Conservation (phyloP, 352 stramenopile genomes). For the Phytophthora sansomeana region DNA sequence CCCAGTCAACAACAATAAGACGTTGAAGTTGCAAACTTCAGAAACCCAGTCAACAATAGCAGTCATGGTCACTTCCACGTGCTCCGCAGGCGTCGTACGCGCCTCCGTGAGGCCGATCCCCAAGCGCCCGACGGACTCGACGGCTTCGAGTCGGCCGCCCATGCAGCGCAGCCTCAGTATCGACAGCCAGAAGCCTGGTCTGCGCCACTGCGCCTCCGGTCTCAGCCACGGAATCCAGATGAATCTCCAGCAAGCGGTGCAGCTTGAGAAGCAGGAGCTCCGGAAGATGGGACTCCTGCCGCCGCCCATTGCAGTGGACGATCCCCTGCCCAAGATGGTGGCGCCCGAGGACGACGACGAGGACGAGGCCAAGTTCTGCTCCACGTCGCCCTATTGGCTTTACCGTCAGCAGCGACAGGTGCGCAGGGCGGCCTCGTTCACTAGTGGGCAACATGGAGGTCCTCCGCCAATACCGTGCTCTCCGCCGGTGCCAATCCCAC, state of each 20-base stretch:
- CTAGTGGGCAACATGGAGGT: slow-evolving; percentile 8
- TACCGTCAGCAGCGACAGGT: slow-evolving; percentile 28
- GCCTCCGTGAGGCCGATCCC: slow-evolving; percentile 6
- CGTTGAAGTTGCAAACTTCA: slow-evolving; percentile 23
- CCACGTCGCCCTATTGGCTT: slow-evolving; percentile 26
- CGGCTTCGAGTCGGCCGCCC: slow-evolving; percentile 6
- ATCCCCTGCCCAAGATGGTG: slow-evolving; percentile 9
- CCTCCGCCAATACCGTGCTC: slow-evolving; percentile 45
- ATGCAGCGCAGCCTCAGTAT: slow-evolving; percentile 28
- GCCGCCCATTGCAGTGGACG: not conserved
- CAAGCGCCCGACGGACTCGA: not conserved
- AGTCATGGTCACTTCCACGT: slow-evolving; percentile 25
- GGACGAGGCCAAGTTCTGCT: not conserved
- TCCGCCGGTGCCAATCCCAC: slow-evolving; percentile 61
- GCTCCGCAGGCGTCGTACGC: not conserved
- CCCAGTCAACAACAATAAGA: slow-evolving; percentile 1
- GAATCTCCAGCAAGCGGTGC: slow-evolving; percentile 39
- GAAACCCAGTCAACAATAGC: slow-evolving; percentile 1
- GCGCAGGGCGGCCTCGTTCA: slow-evolving; percentile 47
- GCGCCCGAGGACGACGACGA: slow-evolving; percentile 17
- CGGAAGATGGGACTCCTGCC: slow-evolving; percentile 25
- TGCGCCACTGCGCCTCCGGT: slow-evolving; percentile 8
- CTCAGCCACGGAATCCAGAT: slow-evolving; percentile 41
- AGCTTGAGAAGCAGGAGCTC: slow-evolving; percentile 46
- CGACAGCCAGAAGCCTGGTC: slow-evolving; percentile 11